Percentiles rank a stretch among this genome's conserved stretches.
Conservation (phyloP, 2,329 filamentous ascomycete genomes). For the Aspergillus awamori region DNA sequence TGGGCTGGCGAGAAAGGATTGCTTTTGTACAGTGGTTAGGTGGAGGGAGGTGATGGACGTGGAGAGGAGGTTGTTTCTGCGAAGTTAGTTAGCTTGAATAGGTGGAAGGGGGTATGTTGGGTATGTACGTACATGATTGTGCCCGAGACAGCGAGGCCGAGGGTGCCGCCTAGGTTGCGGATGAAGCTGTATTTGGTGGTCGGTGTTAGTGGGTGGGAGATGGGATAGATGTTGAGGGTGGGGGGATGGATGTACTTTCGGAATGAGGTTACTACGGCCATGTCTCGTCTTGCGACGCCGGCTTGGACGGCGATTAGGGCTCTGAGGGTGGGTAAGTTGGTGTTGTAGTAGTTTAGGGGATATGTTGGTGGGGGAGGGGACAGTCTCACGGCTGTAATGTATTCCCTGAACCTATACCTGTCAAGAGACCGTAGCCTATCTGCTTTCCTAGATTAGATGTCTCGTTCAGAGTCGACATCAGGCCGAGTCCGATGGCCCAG, state of each 20-base stretch:
- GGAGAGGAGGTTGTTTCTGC: slow-evolving; percentile 36
- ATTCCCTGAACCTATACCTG: slow-evolving; percentile 56
- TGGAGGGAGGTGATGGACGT: slow-evolving; percentile 30
- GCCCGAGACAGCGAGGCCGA: slow-evolving; percentile 45
- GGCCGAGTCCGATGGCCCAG: slow-evolving; percentile 57
- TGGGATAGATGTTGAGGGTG: not conserved
- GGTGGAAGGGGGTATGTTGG: no score
- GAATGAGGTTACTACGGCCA: slow-evolving; percentile 46
- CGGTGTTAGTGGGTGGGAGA: not conserved
- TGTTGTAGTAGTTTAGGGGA: not conserved
- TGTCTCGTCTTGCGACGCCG: slow-evolving; percentile 42
- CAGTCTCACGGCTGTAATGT: slow-evolving; percentile 52
- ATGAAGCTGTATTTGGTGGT: slow-evolving; percentile 36
- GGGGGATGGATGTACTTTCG: slow-evolving; percentile 30
- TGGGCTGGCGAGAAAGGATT: slow-evolving; percentile 35
- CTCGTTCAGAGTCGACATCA: slow-evolving; percentile 57
- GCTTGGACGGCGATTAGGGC: slow-evolving; percentile 45
- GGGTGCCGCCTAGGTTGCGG: slow-evolving; percentile 46
- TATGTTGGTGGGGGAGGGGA: not conserved
- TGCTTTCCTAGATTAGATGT: slow-evolving; percentile 55
- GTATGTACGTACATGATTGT: slow-evolving; percentile 42
- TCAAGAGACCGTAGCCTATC: slow-evolving; percentile 58
- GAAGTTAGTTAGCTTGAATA: not conserved
- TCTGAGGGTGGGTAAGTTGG: slow-evolving; percentile 11
- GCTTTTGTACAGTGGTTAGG: slow-evolving; percentile 26